Evolutionary conservation across 257 asterid species (phyloP).

Genomic region (Solanum appendiculatum): DNA sequence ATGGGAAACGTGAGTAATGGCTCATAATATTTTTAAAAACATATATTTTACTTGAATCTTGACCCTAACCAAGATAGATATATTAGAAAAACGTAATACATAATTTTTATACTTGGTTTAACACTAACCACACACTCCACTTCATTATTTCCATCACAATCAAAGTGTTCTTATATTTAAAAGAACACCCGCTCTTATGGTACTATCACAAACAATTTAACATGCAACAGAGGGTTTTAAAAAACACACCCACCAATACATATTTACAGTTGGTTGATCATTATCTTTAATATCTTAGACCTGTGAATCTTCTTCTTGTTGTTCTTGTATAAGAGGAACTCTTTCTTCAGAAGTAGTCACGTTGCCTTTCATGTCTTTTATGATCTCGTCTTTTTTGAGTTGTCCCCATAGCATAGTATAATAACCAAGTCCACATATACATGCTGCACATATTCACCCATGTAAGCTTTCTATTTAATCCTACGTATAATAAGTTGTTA

Average conservation of each 20-base stretch:
- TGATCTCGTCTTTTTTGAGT: constrained; percentile 18
- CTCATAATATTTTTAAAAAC: too few relatives aligned
- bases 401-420: constrained; percentile 53
- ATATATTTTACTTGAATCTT: too few relatives aligned
- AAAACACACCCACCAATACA: constrained; percentile 7
- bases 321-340: constrained; percentile 34
- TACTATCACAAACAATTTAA: neutral
- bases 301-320: constrained; percentile 6
- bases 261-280: neutral
- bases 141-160: neutral
- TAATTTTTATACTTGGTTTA: neutral
- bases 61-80: neutral
- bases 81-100: neutral
- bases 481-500: too few relatives aligned
- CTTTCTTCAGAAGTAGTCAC: constrained; percentile 11
- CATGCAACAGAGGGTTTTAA: neutral
- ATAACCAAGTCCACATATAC: constrained; percentile 57
- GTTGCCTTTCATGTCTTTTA: neutral
- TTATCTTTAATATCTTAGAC: constrained; percentile 7
- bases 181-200: neutral
- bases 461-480: neutral
- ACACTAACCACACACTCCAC: neutral
- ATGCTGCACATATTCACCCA: constrained; percentile 31
- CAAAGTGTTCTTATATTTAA: neutral
- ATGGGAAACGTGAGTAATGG: too few relatives aligned